phyloP scores from a whole-genome alignment of 73 alveolate genomes.

The Loxodes magnus region DNA sequence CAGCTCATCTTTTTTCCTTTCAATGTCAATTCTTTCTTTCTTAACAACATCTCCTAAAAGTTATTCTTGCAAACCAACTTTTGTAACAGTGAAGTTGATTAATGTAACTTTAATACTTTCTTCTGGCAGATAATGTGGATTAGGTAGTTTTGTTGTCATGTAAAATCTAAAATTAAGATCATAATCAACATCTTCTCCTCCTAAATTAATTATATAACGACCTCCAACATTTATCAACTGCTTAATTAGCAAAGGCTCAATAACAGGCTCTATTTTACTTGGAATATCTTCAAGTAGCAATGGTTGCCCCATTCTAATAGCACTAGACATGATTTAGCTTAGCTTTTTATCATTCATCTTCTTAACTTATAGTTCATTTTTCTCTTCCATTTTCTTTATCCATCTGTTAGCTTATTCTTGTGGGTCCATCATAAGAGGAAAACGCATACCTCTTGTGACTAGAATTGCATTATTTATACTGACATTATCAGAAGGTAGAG shows the following conservation, averaged over 20 bases:
- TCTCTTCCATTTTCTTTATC: conserved; percentile 93
- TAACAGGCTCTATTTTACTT: conserved; percentile 93
- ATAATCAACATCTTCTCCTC: conserved; percentile 86
- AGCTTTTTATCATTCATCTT: conserved; percentile 13
- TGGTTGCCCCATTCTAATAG: conserved; percentile 73
- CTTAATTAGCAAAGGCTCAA: conserved; percentile 91
- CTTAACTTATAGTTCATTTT: conserved; percentile 49
- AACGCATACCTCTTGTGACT: conserved; percentile 87
- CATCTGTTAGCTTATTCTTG: conserved; percentile 98
- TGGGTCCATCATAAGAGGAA: conserved; percentile 99
- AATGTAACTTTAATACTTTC: conserved; percentile 95
- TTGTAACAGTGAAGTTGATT: conserved; percentile 98
- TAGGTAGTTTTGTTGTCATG: conserved; percentile 98
- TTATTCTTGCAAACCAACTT: conserved; percentile 98
- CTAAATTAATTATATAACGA: conserved; percentile 59
- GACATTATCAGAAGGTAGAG: conserved; percentile 95
- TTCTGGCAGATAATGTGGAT: conserved; percentile 99
- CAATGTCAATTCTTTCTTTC: conserved; percentile 95
- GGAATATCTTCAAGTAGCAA: conserved; percentile 88
- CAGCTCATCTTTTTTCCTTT: conserved; percentile 80
- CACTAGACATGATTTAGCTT: background rate
- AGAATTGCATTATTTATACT: conserved; percentile 96
- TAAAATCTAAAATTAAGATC: conserved; percentile 85
- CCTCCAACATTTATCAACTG: conserved; percentile 64
- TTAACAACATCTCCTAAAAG: conserved; percentile 96